Evolutionary conservation across 257 asterid genomes (phyloP), one percentile per base, ranked within the genome.

Genomic region (Gentiana straminea): DNA sequence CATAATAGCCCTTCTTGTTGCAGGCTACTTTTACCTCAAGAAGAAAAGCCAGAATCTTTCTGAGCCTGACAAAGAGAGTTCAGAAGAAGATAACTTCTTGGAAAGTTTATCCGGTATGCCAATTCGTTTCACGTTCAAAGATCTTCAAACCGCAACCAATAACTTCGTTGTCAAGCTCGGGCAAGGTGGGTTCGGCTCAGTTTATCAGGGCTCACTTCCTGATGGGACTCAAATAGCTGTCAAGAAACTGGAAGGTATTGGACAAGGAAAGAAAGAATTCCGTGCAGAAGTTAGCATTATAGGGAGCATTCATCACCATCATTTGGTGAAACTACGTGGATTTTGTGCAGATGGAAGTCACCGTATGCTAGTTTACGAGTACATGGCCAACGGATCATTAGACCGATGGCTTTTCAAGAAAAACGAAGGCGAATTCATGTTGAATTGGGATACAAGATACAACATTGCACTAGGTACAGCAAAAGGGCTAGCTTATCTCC

Each of bases 181-280:
- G 13, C 99, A 92, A 55, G 99, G 99, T n/a, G 99, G 99, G 39
- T 92, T 92, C 39, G 99, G 99, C 43, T 92, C 99, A 0, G 99
- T 92, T 64, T 92, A 88, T 60, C 74, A 69, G 11, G 99, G 97
- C 6, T 52, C 59, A 24, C 97, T 92, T 24, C 81, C 72, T 0
- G 97, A 92, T 57, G 99, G 99, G 10, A 70, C 80, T 11, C 80
- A 51, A 2, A 2, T 92, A 39, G 97, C 99, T 33, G 97, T 88
- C 67, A 92, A 92, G 67, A 66, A 92, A 64, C 58, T 92, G 73
- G 99, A 92, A 79, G 95, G 95, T 4, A 73, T 88, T 12, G 95
- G 97, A 1, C 99, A 88, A 59, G 99, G 99, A 41, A 88, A 88
- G 87, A 92, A 92, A 34, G 99, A 92, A 63, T 92, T 92, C n/a